Evolutionary conservation across 2,329 filamentous ascomycete genomes (phyloP).

Genomic region (Pestalotiopsis sp.): DNA sequence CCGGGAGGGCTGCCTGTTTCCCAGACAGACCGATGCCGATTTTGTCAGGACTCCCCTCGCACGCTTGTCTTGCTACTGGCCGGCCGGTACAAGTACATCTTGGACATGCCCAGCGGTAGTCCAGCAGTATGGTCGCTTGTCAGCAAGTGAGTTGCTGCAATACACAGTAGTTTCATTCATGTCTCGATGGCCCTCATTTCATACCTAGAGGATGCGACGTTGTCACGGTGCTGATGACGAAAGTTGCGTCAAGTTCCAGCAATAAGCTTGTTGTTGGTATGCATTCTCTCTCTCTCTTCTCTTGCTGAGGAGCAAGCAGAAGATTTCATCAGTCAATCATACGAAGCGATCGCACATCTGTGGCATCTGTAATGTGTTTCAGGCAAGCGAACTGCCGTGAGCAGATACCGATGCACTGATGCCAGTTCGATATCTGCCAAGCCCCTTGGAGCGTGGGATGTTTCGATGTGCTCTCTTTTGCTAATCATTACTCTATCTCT

Average conservation of each 20-base stretch:
- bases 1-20: neutral
- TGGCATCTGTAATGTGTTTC: neutral
- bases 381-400: slow-evolving; percentile 3
- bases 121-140: neutral
- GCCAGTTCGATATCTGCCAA: neutral
- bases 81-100: neutral
- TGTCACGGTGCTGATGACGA: neutral
- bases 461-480: slow-evolving; percentile 3
- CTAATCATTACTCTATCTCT: slow-evolving; percentile 6
- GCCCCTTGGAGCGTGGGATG: slow-evolving; percentile 7
- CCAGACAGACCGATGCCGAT: neutral
- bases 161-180: neutral
- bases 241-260: neutral
- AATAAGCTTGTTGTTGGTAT: neutral
- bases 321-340: neutral
- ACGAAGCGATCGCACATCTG: neutral
- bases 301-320: neutral
- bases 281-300: neutral
- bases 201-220: neutral
- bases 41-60: neutral
- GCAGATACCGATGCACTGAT: slow-evolving; percentile 6
- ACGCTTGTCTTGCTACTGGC: neutral
- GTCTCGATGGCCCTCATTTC: neutral
- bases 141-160: neutral
- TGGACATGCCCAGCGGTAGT: no score